phyloP scores from a whole-genome alignment of 2,329 filamentous ascomycete species.

The Teratosphaeria gauchensis region DNA sequence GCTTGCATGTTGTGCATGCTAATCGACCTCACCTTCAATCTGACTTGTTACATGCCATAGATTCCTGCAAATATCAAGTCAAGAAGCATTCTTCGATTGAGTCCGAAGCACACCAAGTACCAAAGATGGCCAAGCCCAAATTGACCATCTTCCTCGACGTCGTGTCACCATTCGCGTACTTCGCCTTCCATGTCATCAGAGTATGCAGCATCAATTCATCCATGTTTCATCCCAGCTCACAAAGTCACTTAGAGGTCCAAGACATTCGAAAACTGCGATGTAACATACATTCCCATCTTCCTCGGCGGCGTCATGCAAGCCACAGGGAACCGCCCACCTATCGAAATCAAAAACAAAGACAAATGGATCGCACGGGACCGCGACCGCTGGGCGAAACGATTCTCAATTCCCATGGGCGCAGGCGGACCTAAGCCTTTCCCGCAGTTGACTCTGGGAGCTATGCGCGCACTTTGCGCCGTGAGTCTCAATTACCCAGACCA shows the following conservation, averaged over 20 bases:
- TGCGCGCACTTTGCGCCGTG: conserved; percentile 45
- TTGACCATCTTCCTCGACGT: conserved; percentile 51
- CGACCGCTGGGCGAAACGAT: conserved; percentile 42
- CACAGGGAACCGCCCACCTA: conserved; percentile 45
- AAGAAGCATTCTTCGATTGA: background rate
- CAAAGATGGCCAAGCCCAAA: conserved; percentile 37
- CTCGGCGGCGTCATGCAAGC: conserved; percentile 50
- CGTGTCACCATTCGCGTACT: conserved; percentile 51
- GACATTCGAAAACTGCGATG: conserved; percentile 44
- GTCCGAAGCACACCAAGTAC: background rate
- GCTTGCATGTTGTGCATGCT: background rate
- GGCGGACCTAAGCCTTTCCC: conserved; percentile 43
- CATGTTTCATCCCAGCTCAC: background rate
- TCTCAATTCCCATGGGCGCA: conserved; percentile 44
- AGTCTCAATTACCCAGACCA: conserved; percentile 31
- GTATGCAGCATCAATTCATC: background rate
- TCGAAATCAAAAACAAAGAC: conserved; percentile 52
- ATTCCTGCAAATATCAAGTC: background rate
- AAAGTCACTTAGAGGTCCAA: conserved; percentile 40
- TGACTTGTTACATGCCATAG: background rate
- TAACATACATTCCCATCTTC: conserved; percentile 50
- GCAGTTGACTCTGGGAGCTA: conserved; percentile 40
- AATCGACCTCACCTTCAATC: background rate
- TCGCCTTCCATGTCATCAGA: conserved; percentile 44
- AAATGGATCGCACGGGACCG: conserved; percentile 48